Conservation (phyloP, 495 filamentous ascomycete genomes). For the Lophiotrema nucula region DNA sequence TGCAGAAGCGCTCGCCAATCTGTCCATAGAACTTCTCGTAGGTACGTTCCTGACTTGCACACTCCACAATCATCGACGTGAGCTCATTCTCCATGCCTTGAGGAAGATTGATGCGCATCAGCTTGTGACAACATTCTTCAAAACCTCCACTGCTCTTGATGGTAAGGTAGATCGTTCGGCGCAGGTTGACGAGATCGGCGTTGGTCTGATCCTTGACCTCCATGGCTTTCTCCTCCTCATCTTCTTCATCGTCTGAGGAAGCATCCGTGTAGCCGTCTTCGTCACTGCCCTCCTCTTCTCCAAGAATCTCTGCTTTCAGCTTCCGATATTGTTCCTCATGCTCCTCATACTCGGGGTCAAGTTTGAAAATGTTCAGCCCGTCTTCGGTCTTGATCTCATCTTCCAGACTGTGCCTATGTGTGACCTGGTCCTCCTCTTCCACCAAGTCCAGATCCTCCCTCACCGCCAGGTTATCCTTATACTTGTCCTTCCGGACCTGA, state of each 20-base stretch:
- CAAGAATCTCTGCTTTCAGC: slow-evolving; percentile 89
- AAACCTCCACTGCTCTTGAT: slow-evolving; percentile 94
- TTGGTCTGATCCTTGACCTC: slow-evolving; percentile 99
- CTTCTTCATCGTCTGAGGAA: slow-evolving; percentile 77
- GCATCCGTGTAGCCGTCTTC: slow-evolving; percentile 66
- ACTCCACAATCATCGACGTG: slow-evolving; percentile 94
- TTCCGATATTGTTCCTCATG: slow-evolving; percentile 87
- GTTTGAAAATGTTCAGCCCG: slow-evolving; percentile 91
- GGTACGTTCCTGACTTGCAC: slow-evolving; percentile 89
- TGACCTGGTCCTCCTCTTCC: slow-evolving; percentile 97
- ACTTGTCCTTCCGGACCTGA: slow-evolving; percentile 92
- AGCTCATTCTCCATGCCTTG: slow-evolving; percentile 85
- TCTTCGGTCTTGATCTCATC: slow-evolving; percentile 83
- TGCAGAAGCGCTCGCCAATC: slow-evolving; percentile 91
- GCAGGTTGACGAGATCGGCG: slow-evolving; percentile 87
- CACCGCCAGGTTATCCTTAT: slow-evolving; percentile 88
- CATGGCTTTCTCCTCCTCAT: slow-evolving; percentile 67
- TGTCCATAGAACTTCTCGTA: slow-evolving; percentile 96
- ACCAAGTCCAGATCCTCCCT: slow-evolving; percentile 92
- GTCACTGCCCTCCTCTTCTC: slow-evolving; percentile 77
- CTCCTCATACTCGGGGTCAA: slow-evolving; percentile 82
- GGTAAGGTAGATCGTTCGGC: slow-evolving; percentile 92
- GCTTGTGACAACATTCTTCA: slow-evolving; percentile 92
- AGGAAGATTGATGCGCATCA: slow-evolving; percentile 68
- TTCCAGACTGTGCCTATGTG: slow-evolving; percentile 69